Conservation (phyloP, 2,329 filamentous ascomycete species). For the Fusarium sp. region DNA sequence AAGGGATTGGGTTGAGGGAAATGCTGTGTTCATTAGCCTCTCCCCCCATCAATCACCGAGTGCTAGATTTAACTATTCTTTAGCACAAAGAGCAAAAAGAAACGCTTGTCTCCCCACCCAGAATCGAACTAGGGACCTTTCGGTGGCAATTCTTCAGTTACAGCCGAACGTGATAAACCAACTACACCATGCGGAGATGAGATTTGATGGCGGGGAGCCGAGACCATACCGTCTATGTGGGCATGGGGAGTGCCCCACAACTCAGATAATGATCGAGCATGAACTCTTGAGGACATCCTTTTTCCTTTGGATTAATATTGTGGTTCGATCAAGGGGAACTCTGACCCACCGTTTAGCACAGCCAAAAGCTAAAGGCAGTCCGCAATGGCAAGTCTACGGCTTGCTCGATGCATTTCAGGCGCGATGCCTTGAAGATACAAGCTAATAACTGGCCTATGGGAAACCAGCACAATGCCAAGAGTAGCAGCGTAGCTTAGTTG, state of each 20-base stretch:
- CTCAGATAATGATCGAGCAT: background rate
- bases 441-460: too few relatives aligned
- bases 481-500: too few relatives aligned
- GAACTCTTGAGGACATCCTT: too few relatives aligned
- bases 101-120: slow-evolving; percentile 2
- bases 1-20: background rate
- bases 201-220: background rate
- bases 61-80: background rate
- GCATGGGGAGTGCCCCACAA: background rate
- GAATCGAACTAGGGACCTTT: slow-evolving; percentile 21
- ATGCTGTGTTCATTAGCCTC: background rate
- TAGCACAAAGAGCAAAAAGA: background rate
- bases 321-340: too few relatives aligned
- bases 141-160: slow-evolving; percentile 17
- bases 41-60: background rate
- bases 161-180: slow-evolving; percentile 17
- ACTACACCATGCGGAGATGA: slow-evolving; percentile 14
- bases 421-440: too few relatives aligned
- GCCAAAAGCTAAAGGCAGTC: too few relatives aligned
- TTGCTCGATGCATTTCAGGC: too few relatives aligned
- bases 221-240: background rate
- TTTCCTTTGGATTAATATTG: too few relatives aligned
- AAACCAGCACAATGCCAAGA: too few relatives aligned
- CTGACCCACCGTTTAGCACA: too few relatives aligned
- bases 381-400: too few relatives aligned